Percentiles rank a stretch among this genome's conserved stretches.
Conservation (phyloP, 225 moss, liverwort and hornwort species). For the Pseudisothecium myosuroides region DNA sequence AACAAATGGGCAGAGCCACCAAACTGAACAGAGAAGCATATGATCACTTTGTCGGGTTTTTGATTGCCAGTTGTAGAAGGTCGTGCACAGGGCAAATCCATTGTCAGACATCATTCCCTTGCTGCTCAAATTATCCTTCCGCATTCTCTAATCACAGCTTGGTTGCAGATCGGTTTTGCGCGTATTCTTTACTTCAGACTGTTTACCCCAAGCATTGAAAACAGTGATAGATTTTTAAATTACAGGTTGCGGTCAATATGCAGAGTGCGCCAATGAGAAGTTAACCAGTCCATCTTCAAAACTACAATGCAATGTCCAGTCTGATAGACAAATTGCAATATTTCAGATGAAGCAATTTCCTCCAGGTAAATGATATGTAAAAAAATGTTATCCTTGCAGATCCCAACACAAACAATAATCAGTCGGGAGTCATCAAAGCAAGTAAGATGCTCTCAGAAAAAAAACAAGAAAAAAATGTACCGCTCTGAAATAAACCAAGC, state of each 20-base stretch:
- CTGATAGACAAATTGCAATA: neutral
- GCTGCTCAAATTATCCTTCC: no score
- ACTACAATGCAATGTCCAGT: neutral
- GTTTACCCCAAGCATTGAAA: no score
- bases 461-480: neutral
- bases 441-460: conserved; percentile 34
- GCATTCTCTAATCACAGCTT: accelerated
- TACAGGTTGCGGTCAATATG: neutral
- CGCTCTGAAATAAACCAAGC: neutral
- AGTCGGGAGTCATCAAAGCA: neutral
- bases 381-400: conserved; percentile 35
- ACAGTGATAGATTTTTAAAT: no score
- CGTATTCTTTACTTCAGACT: no score
- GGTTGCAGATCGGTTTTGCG: no score
- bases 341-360: neutral
- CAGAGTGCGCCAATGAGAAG: neutral
- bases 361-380: neutral
- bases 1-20: no score
- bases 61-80: no score
- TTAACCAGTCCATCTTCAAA: neutral
- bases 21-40: neutral
- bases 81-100: no score
- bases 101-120: accelerated
- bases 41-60: no score
- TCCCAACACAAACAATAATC: neutral